Evolutionary conservation across 2,329 filamentous ascomycete species (phyloP).

Genomic region (Mollisia scopiformis): DNA sequence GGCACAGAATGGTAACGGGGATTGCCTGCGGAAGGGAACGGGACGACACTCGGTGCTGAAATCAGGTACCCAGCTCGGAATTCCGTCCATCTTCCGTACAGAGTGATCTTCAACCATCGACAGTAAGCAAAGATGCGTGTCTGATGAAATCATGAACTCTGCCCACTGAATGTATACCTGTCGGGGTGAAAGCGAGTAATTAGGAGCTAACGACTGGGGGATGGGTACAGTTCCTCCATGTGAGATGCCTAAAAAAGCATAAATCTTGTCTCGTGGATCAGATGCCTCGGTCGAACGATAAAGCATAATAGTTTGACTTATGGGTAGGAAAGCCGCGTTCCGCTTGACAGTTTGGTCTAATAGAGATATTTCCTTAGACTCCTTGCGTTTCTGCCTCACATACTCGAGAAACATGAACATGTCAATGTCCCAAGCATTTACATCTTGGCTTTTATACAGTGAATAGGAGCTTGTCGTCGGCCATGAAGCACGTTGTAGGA

Average conservation of each 20-base stretch:
- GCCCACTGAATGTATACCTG: background rate
- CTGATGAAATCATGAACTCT: background rate
- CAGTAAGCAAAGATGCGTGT: background rate
- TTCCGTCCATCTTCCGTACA: background rate
- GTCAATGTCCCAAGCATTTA: background rate
- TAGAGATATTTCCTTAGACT: background rate
- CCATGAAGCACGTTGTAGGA: background rate
- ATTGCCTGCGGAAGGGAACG: background rate
- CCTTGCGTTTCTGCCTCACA: background rate
- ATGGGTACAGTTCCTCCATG: background rate
- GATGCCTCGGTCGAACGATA: background rate
- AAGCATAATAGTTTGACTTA: background rate
- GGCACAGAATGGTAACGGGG: background rate
- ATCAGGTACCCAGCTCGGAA: background rate
- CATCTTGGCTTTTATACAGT: background rate
- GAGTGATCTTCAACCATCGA: background rate
- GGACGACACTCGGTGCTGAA: background rate
- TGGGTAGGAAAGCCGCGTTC: background rate
- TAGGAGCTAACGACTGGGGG: background rate
- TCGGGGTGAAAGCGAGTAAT: background rate
- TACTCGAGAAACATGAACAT: background rate
- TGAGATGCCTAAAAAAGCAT: background rate
- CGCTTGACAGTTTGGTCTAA: background rate
- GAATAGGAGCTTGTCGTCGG: background rate
- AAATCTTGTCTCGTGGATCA: background rate